Percentiles rank a stretch among this genome's conserved stretches.
phyloP scores from a whole-genome alignment of 208 protist genomes.

The Porcisia hertigi region DNA sequence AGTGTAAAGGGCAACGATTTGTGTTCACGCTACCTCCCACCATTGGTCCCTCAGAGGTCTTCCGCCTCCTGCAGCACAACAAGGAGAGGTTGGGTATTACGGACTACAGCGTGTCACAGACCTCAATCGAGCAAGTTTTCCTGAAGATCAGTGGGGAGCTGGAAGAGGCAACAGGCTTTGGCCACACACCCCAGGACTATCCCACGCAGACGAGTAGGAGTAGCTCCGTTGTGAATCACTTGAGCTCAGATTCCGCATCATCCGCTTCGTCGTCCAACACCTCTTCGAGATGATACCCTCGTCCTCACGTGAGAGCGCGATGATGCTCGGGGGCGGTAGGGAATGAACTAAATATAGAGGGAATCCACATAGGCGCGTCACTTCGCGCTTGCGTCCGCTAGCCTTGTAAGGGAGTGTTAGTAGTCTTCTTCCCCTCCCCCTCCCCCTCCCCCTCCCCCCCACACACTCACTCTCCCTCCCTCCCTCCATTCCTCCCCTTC shows the following conservation, averaged over 20 bases:
- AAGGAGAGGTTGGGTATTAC: conserved; percentile 40
- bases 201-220: not conserved
- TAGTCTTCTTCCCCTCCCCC: not conserved
- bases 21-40: conserved; percentile 48
- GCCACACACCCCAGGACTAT: not conserved
- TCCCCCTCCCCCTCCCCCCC: not conserved
- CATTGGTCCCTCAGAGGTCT: conserved; percentile 36
- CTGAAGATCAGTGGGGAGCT: conserved; percentile 63
- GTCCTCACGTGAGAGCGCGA: not conserved
- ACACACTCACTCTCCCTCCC: not conserved
- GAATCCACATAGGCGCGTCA: not conserved
- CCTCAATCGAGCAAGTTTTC: conserved; percentile 88
- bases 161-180: conserved; percentile 28
- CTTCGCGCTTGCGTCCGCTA: not conserved
- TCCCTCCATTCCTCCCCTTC: not conserved
- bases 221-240: not conserved
- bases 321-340: no score
- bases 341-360: not conserved
- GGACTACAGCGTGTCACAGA: conserved; percentile 84
- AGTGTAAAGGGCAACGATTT: conserved; percentile 44
- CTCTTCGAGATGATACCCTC: not conserved
- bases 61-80: conserved; percentile 42
- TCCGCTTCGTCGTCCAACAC: conserved; percentile 1
- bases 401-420: not conserved
- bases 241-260: not conserved